Evolutionary conservation across 2,329 filamentous ascomycete species (phyloP).

Genomic region (Xylaria sp.): DNA sequence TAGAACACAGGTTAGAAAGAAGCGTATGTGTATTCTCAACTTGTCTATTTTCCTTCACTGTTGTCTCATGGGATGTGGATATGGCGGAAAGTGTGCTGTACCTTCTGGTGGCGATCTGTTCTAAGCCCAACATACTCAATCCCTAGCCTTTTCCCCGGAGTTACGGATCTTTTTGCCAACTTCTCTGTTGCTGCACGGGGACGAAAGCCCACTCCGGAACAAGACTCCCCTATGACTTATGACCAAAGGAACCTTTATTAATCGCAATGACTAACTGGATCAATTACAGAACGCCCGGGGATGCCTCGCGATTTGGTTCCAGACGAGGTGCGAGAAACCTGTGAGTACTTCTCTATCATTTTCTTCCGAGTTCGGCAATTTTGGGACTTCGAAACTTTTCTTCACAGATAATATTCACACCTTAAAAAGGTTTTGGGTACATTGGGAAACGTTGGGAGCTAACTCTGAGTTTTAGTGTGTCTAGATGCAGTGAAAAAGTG

Average conservation of each 20-base stretch:
- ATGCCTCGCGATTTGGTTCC: constrained; percentile 66
- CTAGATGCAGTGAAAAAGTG: constrained; percentile 68
- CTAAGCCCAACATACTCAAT: not conserved
- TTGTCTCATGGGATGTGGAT: not conserved
- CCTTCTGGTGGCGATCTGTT: not conserved
- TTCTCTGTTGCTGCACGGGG: not conserved
- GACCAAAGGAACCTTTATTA: not conserved
- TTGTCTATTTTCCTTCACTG: not conserved
- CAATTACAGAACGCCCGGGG: constrained; percentile 57
- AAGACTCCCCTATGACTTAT: not conserved
- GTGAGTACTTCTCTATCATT: not conserved
- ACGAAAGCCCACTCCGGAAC: not conserved
- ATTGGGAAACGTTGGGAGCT: not conserved
- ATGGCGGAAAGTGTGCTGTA: not conserved
- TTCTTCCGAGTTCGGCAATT: not conserved
- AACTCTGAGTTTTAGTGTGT: constrained; percentile 54
- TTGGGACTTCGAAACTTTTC: not conserved
- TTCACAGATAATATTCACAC: not conserved
- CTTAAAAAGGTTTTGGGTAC: not conserved
- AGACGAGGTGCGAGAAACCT: constrained; percentile 66
- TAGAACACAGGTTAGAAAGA: constrained; percentile 62
- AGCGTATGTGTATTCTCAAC: constrained; percentile 47
- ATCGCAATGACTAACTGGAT: not conserved
- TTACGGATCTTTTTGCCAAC: not conserved
- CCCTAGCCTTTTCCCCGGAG: not conserved